Percentiles rank a stretch among this genome's conserved stretches.
Evolutionary conservation across 805 yeast species (phyloP).

Genomic region (Ogataea haglerorum): DNA sequence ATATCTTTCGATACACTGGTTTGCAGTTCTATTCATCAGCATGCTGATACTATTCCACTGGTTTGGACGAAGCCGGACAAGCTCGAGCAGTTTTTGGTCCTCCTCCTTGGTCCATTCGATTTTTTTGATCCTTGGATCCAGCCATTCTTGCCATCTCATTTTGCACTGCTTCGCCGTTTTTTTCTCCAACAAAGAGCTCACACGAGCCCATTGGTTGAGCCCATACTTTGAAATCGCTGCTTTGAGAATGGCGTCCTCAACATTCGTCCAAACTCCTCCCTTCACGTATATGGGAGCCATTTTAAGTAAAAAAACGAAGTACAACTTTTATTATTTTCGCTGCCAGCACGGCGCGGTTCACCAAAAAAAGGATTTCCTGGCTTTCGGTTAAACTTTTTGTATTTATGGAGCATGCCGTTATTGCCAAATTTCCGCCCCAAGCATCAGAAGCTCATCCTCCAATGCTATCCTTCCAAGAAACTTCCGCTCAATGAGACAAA

Average conservation of each 20-base stretch:
- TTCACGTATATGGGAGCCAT: slow-evolving; percentile 69
- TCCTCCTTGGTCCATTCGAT: slow-evolving; percentile 71
- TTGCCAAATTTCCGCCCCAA: slow-evolving; percentile 47
- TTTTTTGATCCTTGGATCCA: slow-evolving; percentile 68
- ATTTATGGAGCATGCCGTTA: slow-evolving; percentile 14
- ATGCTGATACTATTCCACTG: slow-evolving; percentile 95
- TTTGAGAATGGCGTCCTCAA: slow-evolving; percentile 78
- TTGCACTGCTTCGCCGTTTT: slow-evolving; percentile 91
- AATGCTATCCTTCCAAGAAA: slow-evolving; percentile 89
- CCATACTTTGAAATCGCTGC: slow-evolving; percentile 95
- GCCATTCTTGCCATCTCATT: slow-evolving; percentile 87
- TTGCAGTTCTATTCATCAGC: slow-evolving; percentile 77
- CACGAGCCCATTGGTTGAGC: slow-evolving; percentile 89
- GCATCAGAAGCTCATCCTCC: slow-evolving; percentile 84
- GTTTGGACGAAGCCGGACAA: slow-evolving; percentile 75
- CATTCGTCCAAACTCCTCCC: slow-evolving; percentile 89
- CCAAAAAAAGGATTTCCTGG: slow-evolving; percentile 10
- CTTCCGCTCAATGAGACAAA: slow-evolving; percentile 61
- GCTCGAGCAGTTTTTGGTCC: slow-evolving; percentile 63
- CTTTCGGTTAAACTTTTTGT: background rate
- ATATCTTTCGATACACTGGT: slow-evolving; percentile 81
- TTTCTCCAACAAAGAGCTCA: slow-evolving; percentile 77
- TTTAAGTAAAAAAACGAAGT: slow-evolving; percentile 13
- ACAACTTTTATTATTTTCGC: background rate
- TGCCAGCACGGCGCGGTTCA: slow-evolving; percentile 9